A percentile compares a stretch with the other conserved stretches of the same genome.
These are phyloP conservation scores for Coemansia sp. DNA, from an alignment of 192 early-diverging fungal genomes.

Conservation along the genomic window DNA sequence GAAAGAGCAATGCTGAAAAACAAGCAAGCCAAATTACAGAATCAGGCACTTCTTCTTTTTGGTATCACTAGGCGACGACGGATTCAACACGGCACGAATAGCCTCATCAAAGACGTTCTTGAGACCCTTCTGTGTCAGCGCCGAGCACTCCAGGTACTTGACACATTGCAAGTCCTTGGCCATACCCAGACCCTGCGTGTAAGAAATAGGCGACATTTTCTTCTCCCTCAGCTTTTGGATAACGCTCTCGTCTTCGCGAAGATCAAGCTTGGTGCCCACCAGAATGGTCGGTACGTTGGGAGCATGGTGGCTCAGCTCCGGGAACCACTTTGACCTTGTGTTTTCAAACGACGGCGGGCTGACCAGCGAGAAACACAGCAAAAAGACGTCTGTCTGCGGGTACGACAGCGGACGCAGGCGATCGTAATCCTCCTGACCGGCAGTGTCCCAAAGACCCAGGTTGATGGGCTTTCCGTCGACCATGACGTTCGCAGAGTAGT, in stretches of 20 bases:
- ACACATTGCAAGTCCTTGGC: constrained; percentile 86
- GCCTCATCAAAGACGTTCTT: constrained; percentile 99
- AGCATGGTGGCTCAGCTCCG: constrained; percentile 94
- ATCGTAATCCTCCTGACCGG: constrained; percentile 99
- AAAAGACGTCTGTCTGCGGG: constrained; percentile 98
- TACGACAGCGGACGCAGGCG: constrained; percentile 96
- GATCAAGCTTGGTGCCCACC: constrained; percentile 96
- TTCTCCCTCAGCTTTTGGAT: constrained; percentile 86
- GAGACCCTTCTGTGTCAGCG: constrained; percentile 94
- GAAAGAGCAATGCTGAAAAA: not conserved
- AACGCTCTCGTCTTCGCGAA: constrained; percentile 92
- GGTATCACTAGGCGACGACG: constrained; percentile 64
- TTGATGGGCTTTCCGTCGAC: constrained; percentile 99
- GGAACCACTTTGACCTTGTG: constrained; percentile 97
- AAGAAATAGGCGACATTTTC: constrained; percentile 85
- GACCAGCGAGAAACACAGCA: constrained; percentile 97
- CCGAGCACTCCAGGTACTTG: constrained; percentile 96
- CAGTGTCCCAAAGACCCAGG: constrained; percentile 97
- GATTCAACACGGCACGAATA: constrained; percentile 88
- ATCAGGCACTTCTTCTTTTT: constrained; percentile 73
- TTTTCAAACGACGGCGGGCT: constrained; percentile 97
- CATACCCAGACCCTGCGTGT: constrained; percentile 85
- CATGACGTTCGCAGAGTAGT: constrained; percentile 99
- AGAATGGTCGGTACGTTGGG: constrained; percentile 91
- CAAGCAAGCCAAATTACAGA: constrained; percentile 56